These are phyloP conservation scores for Mariannaea elegans DNA, from an alignment of 2,329 filamentous ascomycete species.

Conservation along the genomic window DNA sequence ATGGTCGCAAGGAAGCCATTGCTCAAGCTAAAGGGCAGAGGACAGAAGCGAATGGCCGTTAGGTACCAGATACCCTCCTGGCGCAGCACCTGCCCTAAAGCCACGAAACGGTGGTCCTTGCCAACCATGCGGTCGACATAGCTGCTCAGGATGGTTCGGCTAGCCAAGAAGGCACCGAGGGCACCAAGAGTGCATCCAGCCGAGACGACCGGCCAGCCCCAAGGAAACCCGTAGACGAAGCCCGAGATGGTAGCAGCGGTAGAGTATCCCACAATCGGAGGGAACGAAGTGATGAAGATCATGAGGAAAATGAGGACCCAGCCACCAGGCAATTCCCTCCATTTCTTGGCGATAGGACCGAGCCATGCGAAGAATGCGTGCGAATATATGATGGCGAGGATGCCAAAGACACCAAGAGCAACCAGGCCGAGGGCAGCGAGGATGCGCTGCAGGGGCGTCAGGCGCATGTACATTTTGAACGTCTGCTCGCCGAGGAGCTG, in stretches of 20 bases:
- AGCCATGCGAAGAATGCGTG: conserved; percentile 82
- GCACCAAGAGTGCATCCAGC: conserved; percentile 81
- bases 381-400: conserved; percentile 81
- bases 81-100: conserved; percentile 86
- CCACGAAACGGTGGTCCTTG: conserved; percentile 86
- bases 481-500: conserved; percentile 55
- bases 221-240: conserved; percentile 65
- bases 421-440: conserved; percentile 59
- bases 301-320: conserved; percentile 80
- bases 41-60: conserved; percentile 91
- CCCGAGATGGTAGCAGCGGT: conserved; percentile 68
- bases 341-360: conserved; percentile 76
- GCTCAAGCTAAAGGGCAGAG: conserved; percentile 89
- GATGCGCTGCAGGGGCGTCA: conserved; percentile 69
- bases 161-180: conserved; percentile 80
- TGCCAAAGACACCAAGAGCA: conserved; percentile 63
- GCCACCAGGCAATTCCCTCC: conserved; percentile 77
- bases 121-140: conserved; percentile 86
- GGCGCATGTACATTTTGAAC: conserved; percentile 60
- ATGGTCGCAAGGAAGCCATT: conserved; percentile 96
- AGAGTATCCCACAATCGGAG: conserved; percentile 87
- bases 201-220: conserved; percentile 85
- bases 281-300: conserved; percentile 82
- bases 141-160: conserved; percentile 77
- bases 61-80: conserved; percentile 90